Base-by-base conservation (phyloP, 2,329 filamentous ascomycete genomes). In the Biscogniauxia sp. region DNA sequence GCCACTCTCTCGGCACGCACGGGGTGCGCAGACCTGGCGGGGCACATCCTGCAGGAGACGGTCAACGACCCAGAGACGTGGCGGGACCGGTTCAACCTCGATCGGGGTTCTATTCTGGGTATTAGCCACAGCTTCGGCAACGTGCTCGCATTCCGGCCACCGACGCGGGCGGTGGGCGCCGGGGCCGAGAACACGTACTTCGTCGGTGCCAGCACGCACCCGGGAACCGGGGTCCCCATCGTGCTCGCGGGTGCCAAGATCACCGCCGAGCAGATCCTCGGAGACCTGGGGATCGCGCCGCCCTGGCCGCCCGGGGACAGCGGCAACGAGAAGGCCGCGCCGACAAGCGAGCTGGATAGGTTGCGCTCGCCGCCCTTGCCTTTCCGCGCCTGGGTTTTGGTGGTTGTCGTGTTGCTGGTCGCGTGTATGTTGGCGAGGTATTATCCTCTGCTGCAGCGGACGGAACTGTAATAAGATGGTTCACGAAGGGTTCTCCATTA, bases 191-290 rank as follows among this genome's bases (percentile, higher is more conserved):
- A 78, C 2, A 73, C 87, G 23, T 91, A 91, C 70, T 92, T 92
- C 69, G 90, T 92, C 0, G 89, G 89, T 37, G 89, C 89, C 1
- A 89, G 85, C 69, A 90, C 89, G 20, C 89, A 93, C 76, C 89
- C 90, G 0, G 90, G 90, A 1, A 92, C 89, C 0, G 89, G 89
- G 0, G 89, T 92, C 20, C 90, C 90, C 2, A 90, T 92, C 59
- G 87, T 88, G 25, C 76, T 92, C 9, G 88, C 88, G 0, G 89
- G 89, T 0, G 85, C 86, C 8, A 89, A 86, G 72, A 80, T 92
- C 59, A 79, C 78, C 11, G 67, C 75, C 0, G 78, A 80, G 66
- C 77, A 81, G 71, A 75, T 81, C 19, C 67, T 81, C 23, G 70
- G 65, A 5, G 76, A 78, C 55, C 56, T 71, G 19, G 59, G 68